These are phyloP conservation scores for Teratosphaeria nubilosa DNA, from an alignment of 2,329 filamentous ascomycete species.

Conservation along the genomic window DNA sequence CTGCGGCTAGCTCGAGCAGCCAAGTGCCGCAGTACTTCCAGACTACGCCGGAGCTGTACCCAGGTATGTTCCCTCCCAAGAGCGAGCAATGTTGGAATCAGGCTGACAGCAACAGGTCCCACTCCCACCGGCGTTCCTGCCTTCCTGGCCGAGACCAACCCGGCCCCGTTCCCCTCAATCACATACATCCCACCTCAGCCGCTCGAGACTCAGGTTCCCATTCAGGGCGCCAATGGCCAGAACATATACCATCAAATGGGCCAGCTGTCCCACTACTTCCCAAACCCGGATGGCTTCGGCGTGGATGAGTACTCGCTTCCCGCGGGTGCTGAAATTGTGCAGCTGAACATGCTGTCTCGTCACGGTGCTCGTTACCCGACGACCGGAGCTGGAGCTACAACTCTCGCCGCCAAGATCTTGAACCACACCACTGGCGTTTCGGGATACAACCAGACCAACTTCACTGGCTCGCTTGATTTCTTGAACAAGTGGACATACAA, in stretches of 20 bases:
- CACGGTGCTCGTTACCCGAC: constrained; percentile 69
- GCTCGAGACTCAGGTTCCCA: constrained; percentile 60
- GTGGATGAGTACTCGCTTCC: constrained; percentile 62
- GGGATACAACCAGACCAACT: constrained; percentile 39
- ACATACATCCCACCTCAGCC: constrained; percentile 60
- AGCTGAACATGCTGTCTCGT: constrained; percentile 62
- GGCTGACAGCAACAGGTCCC: constrained; percentile 39
- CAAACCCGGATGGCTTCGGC: constrained; percentile 59
- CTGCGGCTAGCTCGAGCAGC: constrained; percentile 8
- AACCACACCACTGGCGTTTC: constrained; percentile 35
- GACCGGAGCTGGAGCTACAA: constrained; percentile 43
- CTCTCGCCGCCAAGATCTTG: constrained; percentile 48
- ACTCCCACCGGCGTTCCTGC: constrained; percentile 60
- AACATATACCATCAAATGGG: constrained; percentile 66
- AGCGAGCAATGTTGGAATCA: background rate
- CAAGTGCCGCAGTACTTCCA: constrained; percentile 52
- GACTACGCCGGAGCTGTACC: constrained; percentile 45
- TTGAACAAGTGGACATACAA: constrained; percentile 59
- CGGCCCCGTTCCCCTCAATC: constrained; percentile 49
- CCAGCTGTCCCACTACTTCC: constrained; percentile 58
- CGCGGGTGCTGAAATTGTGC: constrained; percentile 55
- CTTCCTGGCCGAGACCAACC: constrained; percentile 62
- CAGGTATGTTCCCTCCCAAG: background rate
- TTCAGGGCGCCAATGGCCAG: constrained; percentile 46
- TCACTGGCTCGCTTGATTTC: constrained; percentile 53